Evolutionary conservation across 1,284 basidiomycete genomes (phyloP).

Genomic region (Lentinula novae-zelandiae): DNA sequence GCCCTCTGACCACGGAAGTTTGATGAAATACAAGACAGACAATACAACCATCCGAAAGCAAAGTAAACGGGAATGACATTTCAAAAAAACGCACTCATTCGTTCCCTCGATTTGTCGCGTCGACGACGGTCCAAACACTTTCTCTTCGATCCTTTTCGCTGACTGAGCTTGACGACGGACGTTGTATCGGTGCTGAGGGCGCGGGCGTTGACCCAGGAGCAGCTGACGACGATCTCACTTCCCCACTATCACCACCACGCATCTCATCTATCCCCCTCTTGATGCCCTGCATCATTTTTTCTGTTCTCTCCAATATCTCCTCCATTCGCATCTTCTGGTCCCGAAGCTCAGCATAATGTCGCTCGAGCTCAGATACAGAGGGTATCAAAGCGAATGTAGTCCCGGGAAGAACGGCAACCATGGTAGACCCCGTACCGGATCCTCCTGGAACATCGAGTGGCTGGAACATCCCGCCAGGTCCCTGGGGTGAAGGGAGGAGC

Average conservation of each 20-base stretch:
- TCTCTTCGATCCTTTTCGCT: constrained; percentile 17
- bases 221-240: constrained; percentile 10
- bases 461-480: constrained; percentile 18
- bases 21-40: background rate
- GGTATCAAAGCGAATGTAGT: constrained; percentile 33
- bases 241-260: background rate
- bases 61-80: background rate
- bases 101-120: constrained; percentile 2
- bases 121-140: constrained; percentile 16
- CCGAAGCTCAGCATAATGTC: constrained; percentile 61
- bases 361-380: constrained; percentile 57
- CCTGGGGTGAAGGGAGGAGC: constrained; percentile 36
- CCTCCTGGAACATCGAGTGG: constrained; percentile 10
- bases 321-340: constrained; percentile 60
- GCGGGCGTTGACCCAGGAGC: constrained; percentile 4
- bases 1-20: background rate
- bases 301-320: constrained; percentile 70
- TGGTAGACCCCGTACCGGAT: constrained; percentile 23
- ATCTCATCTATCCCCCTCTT: constrained; percentile 74
- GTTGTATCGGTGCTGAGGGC: constrained; percentile 3
- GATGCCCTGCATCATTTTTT: constrained; percentile 64
- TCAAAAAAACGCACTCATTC: background rate
- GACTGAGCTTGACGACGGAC: constrained; percentile 7
- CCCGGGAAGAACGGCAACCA: constrained; percentile 25
- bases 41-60: background rate